Evolutionary conservation across 129 eudicot species (phyloP).

Genomic region (Arctium minus): DNA sequence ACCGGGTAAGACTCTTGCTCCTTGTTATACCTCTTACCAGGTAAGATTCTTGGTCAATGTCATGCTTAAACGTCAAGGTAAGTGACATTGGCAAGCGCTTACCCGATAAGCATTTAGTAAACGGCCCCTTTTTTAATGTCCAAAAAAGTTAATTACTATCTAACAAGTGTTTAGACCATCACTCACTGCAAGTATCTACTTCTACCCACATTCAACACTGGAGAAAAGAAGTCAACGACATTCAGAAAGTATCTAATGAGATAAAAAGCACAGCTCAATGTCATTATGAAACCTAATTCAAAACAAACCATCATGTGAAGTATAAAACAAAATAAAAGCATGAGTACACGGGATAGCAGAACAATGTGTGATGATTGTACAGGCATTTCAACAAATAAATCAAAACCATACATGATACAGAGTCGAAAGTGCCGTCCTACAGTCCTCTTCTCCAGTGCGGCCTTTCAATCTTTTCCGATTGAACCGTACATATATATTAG

Average conservation of each 20-base stretch:
- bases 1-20: too few species aligned
- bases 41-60: too few species aligned
- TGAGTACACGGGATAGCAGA: background rate
- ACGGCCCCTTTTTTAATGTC: too few species aligned
- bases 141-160: background rate
- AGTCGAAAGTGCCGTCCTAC: slow-evolving; percentile 88
- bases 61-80: too few species aligned
- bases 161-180: background rate
- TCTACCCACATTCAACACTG: background rate
- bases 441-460: slow-evolving; percentile 81
- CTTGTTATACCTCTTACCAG: too few species aligned
- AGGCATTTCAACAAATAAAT: background rate
- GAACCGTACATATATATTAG: slow-evolving; percentile 79
- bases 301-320: background rate
- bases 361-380: background rate
- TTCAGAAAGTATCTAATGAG: background rate
- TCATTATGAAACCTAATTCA: background rate
- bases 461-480: slow-evolving; percentile 91
- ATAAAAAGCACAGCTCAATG: background rate
- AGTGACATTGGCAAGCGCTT: too few species aligned
- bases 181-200: background rate
- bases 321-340: background rate
- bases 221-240: background rate
- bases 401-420: slow-evolving; percentile 59
- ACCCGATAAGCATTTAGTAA: too few species aligned